A percentile compares a stretch with the other conserved stretches of the same genome.
Evolutionary conservation across 2,329 filamentous ascomycete genomes (phyloP).

Genomic region (Pseudopithomyces maydicus): DNA sequence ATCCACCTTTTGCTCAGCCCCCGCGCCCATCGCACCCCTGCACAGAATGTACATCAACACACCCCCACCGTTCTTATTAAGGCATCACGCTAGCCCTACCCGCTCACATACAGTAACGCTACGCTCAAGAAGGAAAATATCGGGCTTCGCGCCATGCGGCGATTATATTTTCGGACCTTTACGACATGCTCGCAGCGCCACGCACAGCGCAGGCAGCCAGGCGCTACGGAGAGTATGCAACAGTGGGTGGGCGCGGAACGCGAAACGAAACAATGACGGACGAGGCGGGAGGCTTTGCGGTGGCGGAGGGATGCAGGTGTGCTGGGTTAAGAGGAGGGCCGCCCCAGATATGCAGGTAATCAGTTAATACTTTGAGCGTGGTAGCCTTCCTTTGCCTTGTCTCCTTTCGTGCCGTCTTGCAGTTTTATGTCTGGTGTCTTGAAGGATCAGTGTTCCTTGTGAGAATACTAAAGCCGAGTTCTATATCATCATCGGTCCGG

Average conservation of each 20-base stretch:
- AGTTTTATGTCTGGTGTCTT: not conserved
- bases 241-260: not conserved
- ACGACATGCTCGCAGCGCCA: not conserved
- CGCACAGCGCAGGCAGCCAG: not conserved
- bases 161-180: conserved; percentile 1
- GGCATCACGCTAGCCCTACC: not conserved
- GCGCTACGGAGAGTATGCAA: conserved; percentile 5
- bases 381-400: not conserved
- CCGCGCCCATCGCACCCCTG: not conserved
- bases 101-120: no score
- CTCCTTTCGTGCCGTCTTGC: not conserved
- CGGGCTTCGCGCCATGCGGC: not conserved
- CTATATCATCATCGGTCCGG: not conserved
- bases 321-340: not conserved
- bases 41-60: not conserved
- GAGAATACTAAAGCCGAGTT: no score
- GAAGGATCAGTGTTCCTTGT: no score
- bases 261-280: not conserved
- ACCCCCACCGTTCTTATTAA: not conserved
- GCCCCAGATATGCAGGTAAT: not conserved
- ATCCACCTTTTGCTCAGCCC: not conserved
- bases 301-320: not conserved
- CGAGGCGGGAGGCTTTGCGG: not conserved
- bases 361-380: not conserved
- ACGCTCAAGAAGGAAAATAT: not conserved